Conservation (phyloP, 306 rosid genomes). For the Lupinus albus region DNA sequence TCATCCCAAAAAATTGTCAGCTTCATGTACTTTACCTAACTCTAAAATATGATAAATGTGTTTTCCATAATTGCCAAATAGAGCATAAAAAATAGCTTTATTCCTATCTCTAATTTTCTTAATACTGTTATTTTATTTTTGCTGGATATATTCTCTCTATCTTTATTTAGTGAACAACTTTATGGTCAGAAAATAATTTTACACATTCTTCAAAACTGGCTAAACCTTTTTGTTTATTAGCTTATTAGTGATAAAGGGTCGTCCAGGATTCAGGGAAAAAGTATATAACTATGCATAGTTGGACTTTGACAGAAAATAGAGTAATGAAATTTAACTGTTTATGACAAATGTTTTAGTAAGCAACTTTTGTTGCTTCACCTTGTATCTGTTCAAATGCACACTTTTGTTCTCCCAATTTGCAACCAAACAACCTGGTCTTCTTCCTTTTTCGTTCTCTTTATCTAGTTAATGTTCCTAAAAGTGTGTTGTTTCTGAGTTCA, state of each 20-base stretch:
- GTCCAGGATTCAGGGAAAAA: conserved; percentile 83
- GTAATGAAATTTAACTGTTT: conserved; percentile 40
- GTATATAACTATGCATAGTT: conserved; percentile 56
- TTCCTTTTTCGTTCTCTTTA: neutral
- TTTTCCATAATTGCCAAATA: too few species aligned
- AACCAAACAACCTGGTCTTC: conserved; percentile 35
- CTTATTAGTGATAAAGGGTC: conserved; percentile 35
- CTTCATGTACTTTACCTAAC: too few species aligned
- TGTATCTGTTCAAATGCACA: conserved; percentile 44
- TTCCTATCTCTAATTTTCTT: neutral
- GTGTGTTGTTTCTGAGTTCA: neutral
- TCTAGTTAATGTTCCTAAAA: neutral
- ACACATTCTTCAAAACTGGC: conserved; percentile 62
- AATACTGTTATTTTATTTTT: neutral
- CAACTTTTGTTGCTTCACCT: conserved; percentile 44
- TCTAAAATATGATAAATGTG: too few species aligned
- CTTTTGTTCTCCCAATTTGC: conserved; percentile 48
- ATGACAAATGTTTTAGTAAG: conserved; percentile 15
- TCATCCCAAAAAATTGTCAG: too few species aligned
- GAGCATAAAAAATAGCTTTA: conserved; percentile 18
- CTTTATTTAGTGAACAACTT: neutral
- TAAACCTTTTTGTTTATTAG: neutral
- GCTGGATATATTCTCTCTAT: neutral
- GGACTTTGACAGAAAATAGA: conserved; percentile 68
- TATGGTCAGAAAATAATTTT: conserved; percentile 53